These are phyloP conservation scores for Eutypa lata DNA, from an alignment of 2,329 filamentous ascomycete species.

Conservation along the genomic window DNA sequence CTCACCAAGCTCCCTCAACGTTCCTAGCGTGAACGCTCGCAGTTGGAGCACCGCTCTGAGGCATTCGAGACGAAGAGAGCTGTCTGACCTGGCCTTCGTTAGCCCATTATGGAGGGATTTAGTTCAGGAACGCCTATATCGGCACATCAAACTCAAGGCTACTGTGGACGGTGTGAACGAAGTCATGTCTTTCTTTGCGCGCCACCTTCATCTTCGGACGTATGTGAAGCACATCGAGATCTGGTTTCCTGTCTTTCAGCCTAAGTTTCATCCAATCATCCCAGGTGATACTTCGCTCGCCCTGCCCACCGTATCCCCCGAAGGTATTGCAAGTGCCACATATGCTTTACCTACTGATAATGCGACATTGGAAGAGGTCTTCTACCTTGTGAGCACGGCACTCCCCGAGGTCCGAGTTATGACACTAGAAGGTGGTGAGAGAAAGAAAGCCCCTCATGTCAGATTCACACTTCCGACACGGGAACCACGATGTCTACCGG, in stretches of 20 bases:
- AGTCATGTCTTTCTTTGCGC: slow-evolving; percentile 58
- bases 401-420: slow-evolving; percentile 63
- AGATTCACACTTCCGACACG: slow-evolving; percentile 42
- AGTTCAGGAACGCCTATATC: slow-evolving; percentile 70
- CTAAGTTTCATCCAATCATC: slow-evolving; percentile 43
- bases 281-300: slow-evolving; percentile 40
- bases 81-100: slow-evolving; percentile 64
- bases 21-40: slow-evolving; percentile 48
- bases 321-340: slow-evolving; percentile 53
- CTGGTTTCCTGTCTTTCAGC: slow-evolving; percentile 74
- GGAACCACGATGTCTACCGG: slow-evolving; percentile 35
- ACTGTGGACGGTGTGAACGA: slow-evolving; percentile 60
- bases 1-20: slow-evolving; percentile 52
- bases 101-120: slow-evolving; percentile 61
- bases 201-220: slow-evolving; percentile 54
- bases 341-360: slow-evolving; percentile 63
- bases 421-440: slow-evolving; percentile 73
- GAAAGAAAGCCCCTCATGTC: slow-evolving; percentile 71
- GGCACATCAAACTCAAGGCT: slow-evolving; percentile 73
- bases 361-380: slow-evolving; percentile 67
- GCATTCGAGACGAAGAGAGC: slow-evolving; percentile 63
- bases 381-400: slow-evolving; percentile 56
- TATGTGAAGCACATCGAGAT: slow-evolving; percentile 73
- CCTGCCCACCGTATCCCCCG: slow-evolving; percentile 51
- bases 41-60: slow-evolving; percentile 64